Base-by-base conservation (phyloP, 805 yeast genomes). In the Kregervanrija fluxuum region DNA sequence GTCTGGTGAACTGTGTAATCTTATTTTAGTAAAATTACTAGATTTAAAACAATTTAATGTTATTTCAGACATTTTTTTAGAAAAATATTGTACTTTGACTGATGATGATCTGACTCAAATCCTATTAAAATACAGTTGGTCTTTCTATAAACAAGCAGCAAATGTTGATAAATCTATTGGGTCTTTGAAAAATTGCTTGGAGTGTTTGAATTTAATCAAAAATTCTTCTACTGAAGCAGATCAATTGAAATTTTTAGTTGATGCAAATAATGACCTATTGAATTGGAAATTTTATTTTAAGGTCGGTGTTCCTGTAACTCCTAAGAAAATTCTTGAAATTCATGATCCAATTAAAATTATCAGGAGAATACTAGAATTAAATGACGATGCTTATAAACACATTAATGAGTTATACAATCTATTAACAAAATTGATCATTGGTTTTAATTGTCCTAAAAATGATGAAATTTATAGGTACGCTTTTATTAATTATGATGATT, bases 341-440 rank as follows among this genome's bases (percentile, higher is more conserved):
- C 42, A 46, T 11, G 60, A 62, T 40, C 60, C 66, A 8, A 40
- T 53, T 6, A 40, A 43, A n/a, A 47, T 63, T 9, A 39, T 64
- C 2, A 44, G 53, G 11, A 54, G 54, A 33, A 54, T 64, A n/a
- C 56, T 82, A 12, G 85, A 80, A 49, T 65, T 77, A 35, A 82
- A 82, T 54, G 68, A 73, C 0, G 61, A 63, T 11, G 67, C 81
- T 2, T 81, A 80, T 50, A 53, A 64, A 40, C 69, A 77, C 6
- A 56, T 64, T 17, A 69, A 67, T 3, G 63, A 65, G 36, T 59
- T 81, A 5, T 64, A 65, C 46, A 55, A 59, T 8, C 60, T 82
- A 0, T 46, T 74, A 17, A 58, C 60, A 35, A 69, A 69, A 37
- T 54, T 81, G 32, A 56, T 67, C 2, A 50, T 62, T 2, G 81